Conservation (phyloP, 192 early-diverging fungal genomes). For the Backusella circina region DNA sequence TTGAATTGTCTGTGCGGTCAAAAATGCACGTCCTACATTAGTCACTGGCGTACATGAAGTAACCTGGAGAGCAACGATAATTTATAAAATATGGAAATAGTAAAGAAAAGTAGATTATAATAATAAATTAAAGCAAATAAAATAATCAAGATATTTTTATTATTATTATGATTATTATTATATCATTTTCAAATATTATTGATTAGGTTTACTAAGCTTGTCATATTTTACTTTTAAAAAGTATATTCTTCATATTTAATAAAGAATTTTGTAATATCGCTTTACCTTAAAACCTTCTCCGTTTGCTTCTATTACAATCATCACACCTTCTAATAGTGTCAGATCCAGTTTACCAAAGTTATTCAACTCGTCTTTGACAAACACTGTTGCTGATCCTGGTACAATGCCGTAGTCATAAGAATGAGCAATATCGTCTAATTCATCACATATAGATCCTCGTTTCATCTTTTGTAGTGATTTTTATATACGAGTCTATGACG, state of each 20-base stretch:
- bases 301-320: constrained; percentile 19
- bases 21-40: neutral
- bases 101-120: neutral
- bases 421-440: constrained; percentile 15
- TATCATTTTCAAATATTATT: neutral
- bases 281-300: constrained; percentile 22
- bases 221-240: neutral
- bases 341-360: constrained; percentile 11
- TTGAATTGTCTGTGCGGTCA: constrained; percentile 10
- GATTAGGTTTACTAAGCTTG: neutral
- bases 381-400: constrained; percentile 20
- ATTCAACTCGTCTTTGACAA: constrained; percentile 16
- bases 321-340: constrained; percentile 17
- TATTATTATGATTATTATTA: neutral
- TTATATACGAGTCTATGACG: neutral
- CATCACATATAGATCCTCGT: constrained; percentile 4
- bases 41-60: neutral
- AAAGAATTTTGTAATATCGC: neutral
- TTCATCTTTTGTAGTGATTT: neutral
- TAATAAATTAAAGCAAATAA: neutral
- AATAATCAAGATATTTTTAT: neutral
- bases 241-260: neutral
- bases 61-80: neutral
- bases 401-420: constrained; percentile 26
- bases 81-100: neutral